Evolutionary conservation across 1,139 yeast genomes (phyloP), one percentile per base, ranked within the genome.

Genomic region (Scheffersomyces titani): DNA sequence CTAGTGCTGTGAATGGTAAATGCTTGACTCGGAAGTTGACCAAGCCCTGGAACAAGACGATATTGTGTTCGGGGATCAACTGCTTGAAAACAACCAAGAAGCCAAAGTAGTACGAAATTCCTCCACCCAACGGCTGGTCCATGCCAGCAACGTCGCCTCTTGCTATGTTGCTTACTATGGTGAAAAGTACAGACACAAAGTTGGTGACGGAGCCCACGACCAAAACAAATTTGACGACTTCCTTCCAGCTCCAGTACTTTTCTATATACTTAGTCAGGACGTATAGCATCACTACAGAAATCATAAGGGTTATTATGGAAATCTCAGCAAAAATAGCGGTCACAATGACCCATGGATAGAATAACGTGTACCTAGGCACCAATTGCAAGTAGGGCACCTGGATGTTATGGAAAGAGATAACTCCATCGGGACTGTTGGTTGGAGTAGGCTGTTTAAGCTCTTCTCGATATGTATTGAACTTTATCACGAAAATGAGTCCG

Each of bases 1-100:
- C 61, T 54, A 91, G 72, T 22, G 84, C 70, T 3, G 89, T 79
- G 63, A 90, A 84, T 13, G 96, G 96, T 50, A 91, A 70, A 60
- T 90, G 89, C 71, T 91, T 88, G 55, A 87, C 86, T 62, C 97
- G 82, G 60, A 89, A 81, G 63, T 88, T 86, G 57, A 89, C 71
- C 22, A 81, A 69, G 0, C 92, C 88, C 56, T 85, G 81, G 67
- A 89, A 86, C 49, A 92, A 73, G 30, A 85, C 84, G 55, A 92
- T 82, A 55, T 91, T 87, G 67, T 92, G 96, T 69, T 93, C 98
- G 5, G 98, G 98, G 44, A 90, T 86, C 63, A 91, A 77, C 71
- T 93, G 98, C 71, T 92, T 92, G 69, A 92, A 85, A 7, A 92
- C 96, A 45, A 93, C 97, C 57, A 92, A 75, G 63, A 90, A 89